Evolutionary conservation across 2,329 filamentous ascomycete species (phyloP).

Genomic region (Eutypella sp.): DNA sequence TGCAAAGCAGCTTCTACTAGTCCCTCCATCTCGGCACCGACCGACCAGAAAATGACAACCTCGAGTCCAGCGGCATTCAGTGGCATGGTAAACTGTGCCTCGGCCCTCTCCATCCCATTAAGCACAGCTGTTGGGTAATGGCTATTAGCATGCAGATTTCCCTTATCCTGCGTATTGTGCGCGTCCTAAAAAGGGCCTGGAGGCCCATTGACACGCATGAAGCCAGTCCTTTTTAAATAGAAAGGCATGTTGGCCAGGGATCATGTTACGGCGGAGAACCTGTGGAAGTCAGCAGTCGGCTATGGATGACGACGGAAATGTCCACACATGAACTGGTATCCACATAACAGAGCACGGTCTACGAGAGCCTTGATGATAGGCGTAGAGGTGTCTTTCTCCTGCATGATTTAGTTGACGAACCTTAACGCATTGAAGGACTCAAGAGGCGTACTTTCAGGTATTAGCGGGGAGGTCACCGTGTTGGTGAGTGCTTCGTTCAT

Average conservation of each 20-base stretch:
- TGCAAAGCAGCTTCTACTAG: not conserved
- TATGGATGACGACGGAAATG: not conserved
- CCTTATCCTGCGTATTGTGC: constrained; percentile 6
- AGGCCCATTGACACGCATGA: constrained; percentile 7
- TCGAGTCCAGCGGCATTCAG: constrained; percentile 28
- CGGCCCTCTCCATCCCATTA: constrained; percentile 32
- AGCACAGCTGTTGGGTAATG: constrained; percentile 13
- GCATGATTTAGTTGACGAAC: constrained; percentile 8
- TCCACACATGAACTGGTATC: constrained; percentile 12
- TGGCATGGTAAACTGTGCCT: constrained; percentile 31
- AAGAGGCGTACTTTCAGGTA: constrained; percentile 34
- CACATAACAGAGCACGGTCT: constrained; percentile 10
- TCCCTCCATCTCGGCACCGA: not conserved
- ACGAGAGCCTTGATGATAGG: constrained; percentile 9
- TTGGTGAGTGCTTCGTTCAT: not conserved
- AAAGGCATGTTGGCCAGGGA: constrained; percentile 12
- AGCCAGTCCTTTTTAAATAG: constrained; percentile 11
- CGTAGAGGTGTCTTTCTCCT: constrained; percentile 9
- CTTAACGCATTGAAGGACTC: constrained; percentile 10
- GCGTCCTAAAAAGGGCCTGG: constrained; percentile 12
- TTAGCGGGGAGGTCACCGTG: not conserved
- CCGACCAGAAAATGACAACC: constrained; percentile 16
- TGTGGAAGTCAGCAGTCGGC: not conserved
- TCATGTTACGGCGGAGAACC: constrained; percentile 8
- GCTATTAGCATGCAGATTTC: constrained; percentile 10